Evolutionary conservation across 2,329 filamentous ascomycete genomes (phyloP), one percentile per base, ranked within the genome.

Genomic region (Periconia sp.): DNA sequence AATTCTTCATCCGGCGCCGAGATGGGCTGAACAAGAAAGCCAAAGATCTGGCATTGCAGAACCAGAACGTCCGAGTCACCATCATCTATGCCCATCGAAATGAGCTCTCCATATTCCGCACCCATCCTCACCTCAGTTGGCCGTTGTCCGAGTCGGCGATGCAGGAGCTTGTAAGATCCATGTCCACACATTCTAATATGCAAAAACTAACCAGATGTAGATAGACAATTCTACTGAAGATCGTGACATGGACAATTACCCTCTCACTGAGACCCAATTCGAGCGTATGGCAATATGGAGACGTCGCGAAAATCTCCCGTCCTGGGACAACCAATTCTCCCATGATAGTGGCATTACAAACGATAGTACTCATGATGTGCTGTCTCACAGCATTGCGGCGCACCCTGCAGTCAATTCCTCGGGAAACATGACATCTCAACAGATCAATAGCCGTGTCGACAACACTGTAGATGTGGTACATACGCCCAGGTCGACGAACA

Each of bases 51-150:
- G 48, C 48, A 2, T 40, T 45, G 5, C 43, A 55, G 17, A 42
- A 50, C 27, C 41, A 55, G 15, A 19, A 48, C 18, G 49, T 55
- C 17, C 51, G 49, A 43, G 33, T 55, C 5, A 19, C 41, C 33
- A 52, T 52, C 27, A 48, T 52, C 41, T 55, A 51, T 41, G 11
- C 2, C 19, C 45, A 55, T 30, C 43, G 49, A 2, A 23, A 55
- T 37, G 48, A 55, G 30, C 1, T 52, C 11, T 48, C 44, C 8
- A n/a, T 48, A 10, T 55, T 55, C 42, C 44, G 41, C 2, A 47
- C 48, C 5, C 53, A 55, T 45, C 53, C 53, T 13, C 53, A 52
- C 18, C 44, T 48, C 3, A 23, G 45, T 14, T 50, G 48, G 48
- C 41, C 41, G 15, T 44, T 44, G 14, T 30, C 48, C 42, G 8